Evolutionary conservation across 2,329 filamentous ascomycete genomes (phyloP), one percentile per base, ranked within the genome.

Genomic region (Apiospora arundinis): DNA sequence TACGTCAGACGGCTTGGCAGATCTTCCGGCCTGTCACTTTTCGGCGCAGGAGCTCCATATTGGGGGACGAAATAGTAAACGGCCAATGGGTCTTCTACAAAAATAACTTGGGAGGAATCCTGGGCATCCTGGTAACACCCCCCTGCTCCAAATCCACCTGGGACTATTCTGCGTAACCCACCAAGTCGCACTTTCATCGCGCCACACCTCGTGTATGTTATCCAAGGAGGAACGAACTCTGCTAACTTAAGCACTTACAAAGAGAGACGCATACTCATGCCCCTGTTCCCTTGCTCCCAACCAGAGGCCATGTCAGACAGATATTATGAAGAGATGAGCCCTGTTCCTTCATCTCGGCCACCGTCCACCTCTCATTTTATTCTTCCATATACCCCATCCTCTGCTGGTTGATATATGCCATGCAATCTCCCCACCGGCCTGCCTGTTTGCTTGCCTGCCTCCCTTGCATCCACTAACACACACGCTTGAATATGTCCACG

Each of bases 401-500:
- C 23, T 23, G 40, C 40, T 46, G 21, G 40, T 46, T 67, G 40
- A 67, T 69, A 44, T 69, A 69, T 56, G 67, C 21, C 37, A 75
- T 76, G 76, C 74, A 74, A 72, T 73, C 72, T 70, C 74, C 75
- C 77, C 74, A 72, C 68, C 63, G 49, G 56, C 72, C 69, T 28
- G 49, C 71, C 44, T 75, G 73, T 73, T 75, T 78, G 75, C 75
- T 76, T 72, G 71, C 14, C 73, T 72, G 69, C 32, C 71, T 74
- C 74, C 75, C 75, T 77, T 77, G 71, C 72, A 72, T 79, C 71
- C 70, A 71, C 73, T 71, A 69, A 72, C 72, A 46, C 46, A 45
- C 21, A 70, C 49, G 52, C 70, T 45, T 69, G 73, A 82, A 70
- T 71, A 85, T 84, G 80, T 83, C 84, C 70, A 82, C 80, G 73